Evolutionary conservation across 2,329 filamentous ascomycete genomes (phyloP).

Genomic region (Zymoseptoria passerinii): DNA sequence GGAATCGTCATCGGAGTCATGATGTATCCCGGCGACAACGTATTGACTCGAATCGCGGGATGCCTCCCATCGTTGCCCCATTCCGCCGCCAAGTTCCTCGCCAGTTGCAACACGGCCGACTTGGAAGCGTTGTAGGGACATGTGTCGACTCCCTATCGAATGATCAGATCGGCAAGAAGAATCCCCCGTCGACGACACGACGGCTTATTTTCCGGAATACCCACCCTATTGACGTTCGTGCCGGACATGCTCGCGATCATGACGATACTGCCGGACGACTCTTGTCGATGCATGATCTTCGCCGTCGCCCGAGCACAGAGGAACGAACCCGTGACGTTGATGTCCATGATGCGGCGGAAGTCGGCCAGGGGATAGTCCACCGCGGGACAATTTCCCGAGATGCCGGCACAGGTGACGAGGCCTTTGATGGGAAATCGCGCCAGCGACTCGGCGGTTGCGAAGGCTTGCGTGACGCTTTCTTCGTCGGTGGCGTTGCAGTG

Average conservation of each 20-base stretch:
- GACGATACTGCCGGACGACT: slow-evolving; percentile 52
- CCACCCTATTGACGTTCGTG: slow-evolving; percentile 44
- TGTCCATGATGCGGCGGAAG: slow-evolving; percentile 53
- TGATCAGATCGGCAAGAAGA: neutral
- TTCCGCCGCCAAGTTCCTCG: slow-evolving; percentile 61
- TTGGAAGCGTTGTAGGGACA: slow-evolving; percentile 70
- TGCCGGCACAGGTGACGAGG: slow-evolving; percentile 64
- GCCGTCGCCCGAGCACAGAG: slow-evolving; percentile 58
- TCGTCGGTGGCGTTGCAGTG: neutral
- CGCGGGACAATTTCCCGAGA: slow-evolving; percentile 76
- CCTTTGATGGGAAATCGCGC: slow-evolving; percentile 52
- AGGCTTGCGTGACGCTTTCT: neutral
- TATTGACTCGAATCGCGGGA: slow-evolving; percentile 62
- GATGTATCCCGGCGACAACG: slow-evolving; percentile 72
- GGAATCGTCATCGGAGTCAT: slow-evolving; percentile 67
- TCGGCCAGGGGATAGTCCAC: slow-evolving; percentile 64
- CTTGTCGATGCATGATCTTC: slow-evolving; percentile 55
- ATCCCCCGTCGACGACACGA: slow-evolving; percentile 6
- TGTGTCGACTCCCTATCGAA: slow-evolving; percentile 54
- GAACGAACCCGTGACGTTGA: slow-evolving; percentile 50
- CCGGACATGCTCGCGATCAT: slow-evolving; percentile 58
- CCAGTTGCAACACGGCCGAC: slow-evolving; percentile 64
- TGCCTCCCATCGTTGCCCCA: slow-evolving; percentile 55
- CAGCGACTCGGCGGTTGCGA: neutral
- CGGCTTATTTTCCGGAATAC: neutral